Base-by-base conservation (phyloP, 495 filamentous ascomycete genomes). In the Penicillium silybi region DNA sequence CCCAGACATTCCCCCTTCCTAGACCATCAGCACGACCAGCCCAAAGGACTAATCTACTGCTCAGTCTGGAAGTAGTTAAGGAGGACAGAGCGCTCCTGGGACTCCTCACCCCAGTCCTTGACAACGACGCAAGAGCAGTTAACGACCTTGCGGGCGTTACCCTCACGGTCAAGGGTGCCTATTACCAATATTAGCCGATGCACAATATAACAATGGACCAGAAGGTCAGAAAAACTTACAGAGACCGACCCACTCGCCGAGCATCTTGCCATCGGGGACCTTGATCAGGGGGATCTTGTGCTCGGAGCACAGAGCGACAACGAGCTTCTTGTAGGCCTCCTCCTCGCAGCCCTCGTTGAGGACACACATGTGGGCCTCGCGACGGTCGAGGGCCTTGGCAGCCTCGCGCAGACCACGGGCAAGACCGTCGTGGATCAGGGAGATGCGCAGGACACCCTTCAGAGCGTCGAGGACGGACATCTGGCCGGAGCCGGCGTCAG, bases 81-180 rank as follows among this genome's bases (percentile, higher is more conserved):
- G 73, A 97, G 87, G 74, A 97, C 88, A 64, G 88, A 87, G 64
- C 93, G 89, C 83, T 97, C 93, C 76, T 95, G 90, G 62, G 88
- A 92, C 81, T 97, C 93, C 83, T 97, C 92, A 82, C 93, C 93
- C 93, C 93, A 98, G 72, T 98, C 91, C 80, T 89, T 88, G 58
- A 98, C 93, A 47, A 97, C 93, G 64, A 97, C 93, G 81, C 93
- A 97, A 66, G 92, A 97, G 88, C 93, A 98, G 85, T 98, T 98
- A 75, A 98, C 93, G 58, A 98, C 95, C 84, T 98, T 98, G 74
- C 93, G 87, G 55, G 93, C 90, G 75, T 97, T 98, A 69, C 93
- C 93, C 80, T 98, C 93, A 69, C 93, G 91, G 79, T 98, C 93
- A 68, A 98, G 85, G 64, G 95, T 90, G 77, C 92, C 92, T 97